Base-by-base conservation (phyloP, 1,284 basidiomycete species). In the Moesziomyces aphidis region DNA sequence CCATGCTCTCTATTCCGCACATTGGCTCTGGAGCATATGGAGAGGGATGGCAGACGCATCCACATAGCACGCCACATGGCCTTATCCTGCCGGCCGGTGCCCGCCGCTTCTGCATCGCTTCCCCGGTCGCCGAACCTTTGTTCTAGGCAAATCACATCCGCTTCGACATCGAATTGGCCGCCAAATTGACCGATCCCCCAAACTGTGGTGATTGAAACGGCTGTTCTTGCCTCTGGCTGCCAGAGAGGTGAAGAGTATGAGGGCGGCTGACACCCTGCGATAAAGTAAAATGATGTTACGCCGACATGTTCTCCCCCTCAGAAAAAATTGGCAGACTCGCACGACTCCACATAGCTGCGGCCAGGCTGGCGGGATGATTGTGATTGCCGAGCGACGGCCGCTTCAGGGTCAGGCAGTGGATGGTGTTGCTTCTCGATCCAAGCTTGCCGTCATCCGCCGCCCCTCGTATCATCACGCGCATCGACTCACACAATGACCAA, bases 1-100 rank as follows among this genome's bases (percentile, higher is more conserved):
- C 69, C 60, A 73, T 63, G 43, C 55, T 60, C 49, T 48, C 70
- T 39, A 73, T 67, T 64, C 56, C 70, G 53, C 60, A 50, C 61
- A 73, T 67, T 28, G 10, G 28, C 34, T 63, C 70, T 73, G 64
- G 70, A 73, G 60, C 59, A 54, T 67, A 73, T 64, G 61, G 70
- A 65, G 58, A 34, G 31, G 13, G 10, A 1, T 34, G 31, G 31
- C 31, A 34, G 26, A 8, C 13, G 57, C 24, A 61, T 42, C 17
- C 39, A 19, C 39, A 42, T 17, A 11, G 15, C 39, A 42, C 15
- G 39, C 39, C 39, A 42, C 39, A 42, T 42, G 17, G 39, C 39
- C 15, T 15, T 17, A 7, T 19, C 31, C 22, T 22, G 45, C 28
- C 50, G 23, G 15, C 15, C n/a, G 53, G 24, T 23, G 31, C 58